Conservation (phyloP, 2,329 filamentous ascomycete genomes). For the Gnomoniopsis sp. region DNA sequence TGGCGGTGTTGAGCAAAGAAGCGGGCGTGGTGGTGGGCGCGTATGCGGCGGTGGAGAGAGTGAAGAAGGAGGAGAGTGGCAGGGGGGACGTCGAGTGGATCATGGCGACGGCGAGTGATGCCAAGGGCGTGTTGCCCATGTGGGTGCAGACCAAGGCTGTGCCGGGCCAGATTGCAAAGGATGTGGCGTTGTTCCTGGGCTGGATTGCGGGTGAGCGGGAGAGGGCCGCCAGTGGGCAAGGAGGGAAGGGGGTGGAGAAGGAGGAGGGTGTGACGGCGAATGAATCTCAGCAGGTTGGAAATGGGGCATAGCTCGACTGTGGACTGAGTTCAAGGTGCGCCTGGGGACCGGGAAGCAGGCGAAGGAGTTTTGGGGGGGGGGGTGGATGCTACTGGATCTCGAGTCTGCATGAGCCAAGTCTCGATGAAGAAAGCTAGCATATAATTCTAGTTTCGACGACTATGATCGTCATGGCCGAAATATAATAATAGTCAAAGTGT, state of each 20-base stretch:
- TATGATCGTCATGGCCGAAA: too few relatives aligned
- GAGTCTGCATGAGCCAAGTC: not conserved
- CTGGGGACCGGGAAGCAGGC: not conserved
- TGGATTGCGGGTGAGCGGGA: conserved; percentile 53
- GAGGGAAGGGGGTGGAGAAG: not conserved
- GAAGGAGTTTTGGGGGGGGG: too few relatives aligned
- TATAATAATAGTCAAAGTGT: too few relatives aligned
- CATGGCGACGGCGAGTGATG: conserved; percentile 74
- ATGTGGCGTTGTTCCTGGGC: conserved; percentile 64
- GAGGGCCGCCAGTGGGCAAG: conserved; percentile 16
- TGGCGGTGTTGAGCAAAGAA: conserved; percentile 27
- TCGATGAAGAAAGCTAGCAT: too few relatives aligned
- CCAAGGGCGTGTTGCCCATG: conserved; percentile 62
- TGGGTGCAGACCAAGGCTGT: conserved; percentile 64
- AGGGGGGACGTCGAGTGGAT: conserved; percentile 63
- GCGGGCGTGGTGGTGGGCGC: conserved; percentile 51
- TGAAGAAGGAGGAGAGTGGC: conserved; percentile 42
- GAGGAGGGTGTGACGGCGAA: not conserved
- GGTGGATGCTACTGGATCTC: not conserved
- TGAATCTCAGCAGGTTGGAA: not conserved
- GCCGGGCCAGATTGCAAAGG: conserved; percentile 63
- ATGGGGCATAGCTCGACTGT: not conserved
- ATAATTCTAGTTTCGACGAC: too few relatives aligned
- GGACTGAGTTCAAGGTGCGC: not conserved
- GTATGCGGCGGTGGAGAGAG: conserved; percentile 64